Conservation (phyloP, 2,329 filamentous ascomycete genomes). For the Xylaria sp. region DNA sequence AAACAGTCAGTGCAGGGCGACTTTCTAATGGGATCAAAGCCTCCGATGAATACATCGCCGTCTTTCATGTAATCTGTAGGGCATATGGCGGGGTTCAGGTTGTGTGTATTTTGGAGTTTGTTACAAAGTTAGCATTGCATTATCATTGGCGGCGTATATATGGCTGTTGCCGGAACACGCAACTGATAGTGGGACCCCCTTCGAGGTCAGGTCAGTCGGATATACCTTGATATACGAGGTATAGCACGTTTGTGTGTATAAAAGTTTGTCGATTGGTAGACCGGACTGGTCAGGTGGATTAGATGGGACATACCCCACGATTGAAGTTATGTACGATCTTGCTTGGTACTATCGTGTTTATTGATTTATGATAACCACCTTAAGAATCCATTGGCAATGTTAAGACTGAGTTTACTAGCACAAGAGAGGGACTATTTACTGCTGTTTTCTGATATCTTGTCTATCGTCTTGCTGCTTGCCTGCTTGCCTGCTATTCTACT, state of each 20-base stretch:
- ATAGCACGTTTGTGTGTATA: conserved; percentile 17
- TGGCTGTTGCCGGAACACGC: conserved; percentile 7
- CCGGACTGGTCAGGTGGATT: conserved; percentile 7
- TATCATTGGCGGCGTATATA: conserved; percentile 33
- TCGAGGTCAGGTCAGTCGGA: conserved; percentile 1
- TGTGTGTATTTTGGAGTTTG: conserved; percentile 32
- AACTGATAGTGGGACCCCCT: conserved; percentile 1
- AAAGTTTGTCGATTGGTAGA: conserved; percentile 23
- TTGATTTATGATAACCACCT: neutral
- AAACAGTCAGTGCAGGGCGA: neutral
- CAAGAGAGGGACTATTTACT: neutral
- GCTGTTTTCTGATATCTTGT: neutral
- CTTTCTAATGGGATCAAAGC: neutral
- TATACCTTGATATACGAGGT: conserved; percentile 21
- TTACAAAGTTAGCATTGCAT: conserved; percentile 27
- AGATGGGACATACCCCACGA: neutral
- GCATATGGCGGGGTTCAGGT: conserved; percentile 31
- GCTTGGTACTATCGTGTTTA: neutral
- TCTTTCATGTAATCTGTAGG: conserved; percentile 22
- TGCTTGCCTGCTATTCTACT: neutral
- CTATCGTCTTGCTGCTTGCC: too few relatives aligned
- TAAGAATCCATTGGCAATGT: neutral
- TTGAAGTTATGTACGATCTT: conserved; percentile 2
- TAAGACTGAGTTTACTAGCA: neutral
- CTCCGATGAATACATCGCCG: neutral